Evolutionary conservation across 2,329 filamentous ascomycete genomes (phyloP).

Genomic region (Penicillium sp.): DNA sequence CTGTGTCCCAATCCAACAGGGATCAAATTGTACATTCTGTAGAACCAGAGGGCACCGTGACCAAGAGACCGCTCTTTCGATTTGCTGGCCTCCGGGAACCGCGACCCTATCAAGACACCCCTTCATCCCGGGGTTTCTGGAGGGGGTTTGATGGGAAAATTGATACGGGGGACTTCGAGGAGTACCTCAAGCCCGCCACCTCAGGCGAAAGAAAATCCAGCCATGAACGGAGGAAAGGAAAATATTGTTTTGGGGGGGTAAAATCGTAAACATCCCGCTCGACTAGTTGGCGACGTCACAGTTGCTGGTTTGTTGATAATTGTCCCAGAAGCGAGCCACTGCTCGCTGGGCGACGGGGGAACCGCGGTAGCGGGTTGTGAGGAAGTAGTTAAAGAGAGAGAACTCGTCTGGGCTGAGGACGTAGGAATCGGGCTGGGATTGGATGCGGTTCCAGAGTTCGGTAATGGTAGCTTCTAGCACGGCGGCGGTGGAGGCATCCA

Average conservation of each 20-base stretch:
- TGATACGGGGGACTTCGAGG: conserved; percentile 7
- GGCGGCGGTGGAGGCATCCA: conserved; percentile 63
- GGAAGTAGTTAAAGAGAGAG: conserved; percentile 83
- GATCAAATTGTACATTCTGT: conserved; percentile 3
- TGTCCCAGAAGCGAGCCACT: conserved; percentile 61
- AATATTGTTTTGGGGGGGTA: background rate
- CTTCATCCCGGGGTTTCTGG: background rate
- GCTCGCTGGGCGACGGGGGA: conserved; percentile 53
- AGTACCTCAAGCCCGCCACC: background rate
- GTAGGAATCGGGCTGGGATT: conserved; percentile 66
- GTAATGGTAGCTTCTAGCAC: conserved; percentile 67
- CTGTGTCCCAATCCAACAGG: conserved; percentile 11
- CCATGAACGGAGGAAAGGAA: background rate
- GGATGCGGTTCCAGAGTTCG: conserved; percentile 69
- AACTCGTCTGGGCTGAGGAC: conserved; percentile 77
- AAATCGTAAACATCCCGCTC: background rate
- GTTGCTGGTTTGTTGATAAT: conserved; percentile 30
- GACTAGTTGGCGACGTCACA: conserved; percentile 27
- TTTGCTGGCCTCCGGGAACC: background rate
- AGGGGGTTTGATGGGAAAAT: conserved; percentile 4
- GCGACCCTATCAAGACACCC: background rate
- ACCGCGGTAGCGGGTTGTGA: conserved; percentile 61
- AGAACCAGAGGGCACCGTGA: background rate
- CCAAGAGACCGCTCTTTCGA: background rate
- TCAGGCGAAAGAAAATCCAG: background rate